Conservation (phyloP, 2,329 filamentous ascomycete species). For the Botrytis cinerea region DNA sequence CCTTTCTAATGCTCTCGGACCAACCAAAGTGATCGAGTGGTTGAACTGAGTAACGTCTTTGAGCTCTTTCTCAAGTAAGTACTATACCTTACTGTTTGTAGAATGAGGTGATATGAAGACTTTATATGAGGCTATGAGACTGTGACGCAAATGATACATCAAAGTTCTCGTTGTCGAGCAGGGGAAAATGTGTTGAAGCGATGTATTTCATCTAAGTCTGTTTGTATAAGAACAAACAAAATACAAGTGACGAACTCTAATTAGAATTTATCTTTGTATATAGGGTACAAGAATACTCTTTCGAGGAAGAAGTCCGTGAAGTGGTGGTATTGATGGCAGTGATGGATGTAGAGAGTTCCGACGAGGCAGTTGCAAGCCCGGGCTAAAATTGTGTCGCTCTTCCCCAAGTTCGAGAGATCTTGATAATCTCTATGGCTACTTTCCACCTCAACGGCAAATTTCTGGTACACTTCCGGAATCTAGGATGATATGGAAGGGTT, state of each 20-base stretch:
- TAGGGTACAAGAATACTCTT: neutral
- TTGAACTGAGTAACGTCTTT: conserved; percentile 11
- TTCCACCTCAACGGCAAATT: conserved; percentile 12
- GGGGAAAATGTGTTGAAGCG: neutral
- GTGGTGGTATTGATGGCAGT: neutral
- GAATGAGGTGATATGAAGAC: conserved; percentile 10
- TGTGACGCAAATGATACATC: conserved; percentile 8
- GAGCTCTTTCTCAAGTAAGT: conserved; percentile 13
- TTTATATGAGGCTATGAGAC: neutral
- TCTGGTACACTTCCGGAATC: conserved; percentile 17
- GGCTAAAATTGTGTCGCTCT: conserved; percentile 13
- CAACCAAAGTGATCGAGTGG: conserved; percentile 21
- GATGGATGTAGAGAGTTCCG: conserved; percentile 2
- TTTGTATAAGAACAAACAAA: conserved; percentile 3
- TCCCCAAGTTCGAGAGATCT: conserved; percentile 8
- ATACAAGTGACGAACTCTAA: conserved; percentile 2
- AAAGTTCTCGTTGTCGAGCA: conserved; percentile 7
- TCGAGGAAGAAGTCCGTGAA: conserved; percentile 4
- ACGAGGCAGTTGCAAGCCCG: conserved; percentile 14
- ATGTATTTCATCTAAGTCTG: neutral
- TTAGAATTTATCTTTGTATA: conserved; percentile 4
- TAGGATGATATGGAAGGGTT: neutral
- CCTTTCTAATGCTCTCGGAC: neutral
- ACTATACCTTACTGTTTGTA: conserved; percentile 21
- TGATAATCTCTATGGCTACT: conserved; percentile 3